Base-by-base conservation (phyloP, 1,139 yeast genomes). In the Fermentozyma sake region DNA sequence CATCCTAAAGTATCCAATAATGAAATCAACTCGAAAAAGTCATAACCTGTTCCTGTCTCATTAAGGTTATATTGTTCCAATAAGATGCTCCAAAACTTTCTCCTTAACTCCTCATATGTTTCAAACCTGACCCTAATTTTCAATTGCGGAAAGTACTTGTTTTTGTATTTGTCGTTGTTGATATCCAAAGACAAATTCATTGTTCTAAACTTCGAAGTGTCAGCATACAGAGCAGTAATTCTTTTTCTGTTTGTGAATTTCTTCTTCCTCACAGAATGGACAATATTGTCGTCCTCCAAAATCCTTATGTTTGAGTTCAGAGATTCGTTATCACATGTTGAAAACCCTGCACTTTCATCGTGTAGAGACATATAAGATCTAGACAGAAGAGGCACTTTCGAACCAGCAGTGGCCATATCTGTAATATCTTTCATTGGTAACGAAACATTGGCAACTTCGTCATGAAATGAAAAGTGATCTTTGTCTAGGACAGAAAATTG, bases 391-490 rank as follows among this genome's bases (percentile, higher is more conserved):
- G 32, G 9, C 6, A 9, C 18, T 11, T 29, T 24, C 12, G 16
- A 23, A 5, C 14, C 17, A 4, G 30, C 14, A 4, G 14, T 13
- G 7, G 7, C n/a, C 8, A 26, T 23, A 12, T 55, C 54, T 18
- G 68, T 55, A 16, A 79, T 49, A 16, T 77, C 78, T 7, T 54
- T 44, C 29, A 81, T 55, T 0, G 76, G 66, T 13, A 85, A 49
- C 7, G 74, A 59, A 4, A 76, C 73, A 22, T 63, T 64, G 2
- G 94, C 96, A 5, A 91, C 86, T 29, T 77, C 72, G 44, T 89
- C 96, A 50, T 91, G 87, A 38, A 72, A 76, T 0, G 96, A 78
- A 35, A 89, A 71, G 22, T 77, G 72, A 50, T 91, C 98, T 40
- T 80, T 84, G 51, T 91, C 98, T 48, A 86, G 61, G 2, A 91